phyloP scores from a whole-genome alignment of 352 stramenopile species.

The Globisporangium viniferum region DNA sequence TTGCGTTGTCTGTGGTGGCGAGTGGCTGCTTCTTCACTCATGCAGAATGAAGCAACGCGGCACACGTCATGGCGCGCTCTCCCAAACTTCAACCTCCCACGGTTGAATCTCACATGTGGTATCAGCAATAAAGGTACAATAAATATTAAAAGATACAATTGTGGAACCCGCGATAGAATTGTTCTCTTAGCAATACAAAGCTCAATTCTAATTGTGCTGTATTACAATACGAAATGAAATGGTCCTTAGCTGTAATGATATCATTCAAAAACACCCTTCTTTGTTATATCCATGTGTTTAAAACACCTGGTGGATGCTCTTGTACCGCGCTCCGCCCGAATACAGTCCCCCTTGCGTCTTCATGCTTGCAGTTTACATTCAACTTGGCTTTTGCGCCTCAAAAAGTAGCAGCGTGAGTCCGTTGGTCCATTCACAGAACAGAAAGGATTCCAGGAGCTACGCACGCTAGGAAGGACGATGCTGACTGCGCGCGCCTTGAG shows the following conservation, averaged over 20 bases:
- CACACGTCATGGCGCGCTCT: background rate
- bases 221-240: background rate
- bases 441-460: background rate
- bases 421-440: background rate
- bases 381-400: background rate
- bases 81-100: background rate
- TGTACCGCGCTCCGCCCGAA: background rate
- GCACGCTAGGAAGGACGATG: background rate
- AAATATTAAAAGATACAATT: too few species aligned
- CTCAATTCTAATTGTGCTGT: too few species aligned
- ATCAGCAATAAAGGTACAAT: too few species aligned
- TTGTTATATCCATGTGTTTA: background rate
- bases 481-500: slow-evolving; percentile 5
- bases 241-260: background rate
- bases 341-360: background rate
- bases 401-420: background rate
- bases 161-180: too few species aligned
- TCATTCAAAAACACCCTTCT: background rate
- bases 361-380: background rate
- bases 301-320: background rate
- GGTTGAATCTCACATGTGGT: background rate
- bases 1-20: background rate
- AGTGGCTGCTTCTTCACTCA: background rate
- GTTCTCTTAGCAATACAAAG: too few species aligned
- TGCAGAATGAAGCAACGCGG: background rate